Base-by-base conservation (phyloP, 176 grass and related monocot species). In the Echinochloa phyllopogon region DNA sequence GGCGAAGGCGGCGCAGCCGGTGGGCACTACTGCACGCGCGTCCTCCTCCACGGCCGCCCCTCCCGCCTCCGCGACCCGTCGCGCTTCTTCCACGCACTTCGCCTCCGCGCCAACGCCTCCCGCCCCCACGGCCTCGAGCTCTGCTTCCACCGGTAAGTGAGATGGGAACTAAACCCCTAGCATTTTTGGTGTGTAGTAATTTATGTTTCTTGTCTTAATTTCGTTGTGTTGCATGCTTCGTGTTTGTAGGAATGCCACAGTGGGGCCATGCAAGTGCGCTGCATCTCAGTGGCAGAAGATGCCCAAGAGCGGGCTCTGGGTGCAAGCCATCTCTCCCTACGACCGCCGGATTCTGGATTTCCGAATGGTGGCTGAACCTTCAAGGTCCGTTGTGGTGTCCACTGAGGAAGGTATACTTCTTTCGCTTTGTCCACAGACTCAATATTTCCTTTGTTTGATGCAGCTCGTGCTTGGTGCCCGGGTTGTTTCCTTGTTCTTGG, bases 101-200 rank as follows among this genome's bases (percentile, higher is more conserved):
- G 89, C 64, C 39, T 95, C 10, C 81, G 75, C 20, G 80, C 75
- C 48, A 90, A 91, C 68, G 69, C 91, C 42, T 73, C 86, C 20
- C 80, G 93, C 40, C n/a, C 83, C 80, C 84, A 85, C 40, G 87
- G 85, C 10, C 89, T 89, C 58, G 96, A 95, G 86, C 57, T 98
- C 21, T 98, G 96, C 91, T 94, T 98, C 64, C 96, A 98, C 83
- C 45, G 84, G 96, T 98, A 82, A 75, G 79, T 78, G 52, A 56
- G 14, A 49, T 24, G 52, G 5, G 43, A 36, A 75, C 11, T 4
- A 6, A 86, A 83, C 74, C 72, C 89, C 80, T 85, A 65, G 66
- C 75, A 75, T 82, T 64, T 40, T 24, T 85, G 17, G 38, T 10
- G 3, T 49, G 16, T 15, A 11, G 21, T 25, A 25, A 41, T 18